Evolutionary conservation across 495 filamentous ascomycete genomes (phyloP).

Genomic region (Thozetella sp.): DNA sequence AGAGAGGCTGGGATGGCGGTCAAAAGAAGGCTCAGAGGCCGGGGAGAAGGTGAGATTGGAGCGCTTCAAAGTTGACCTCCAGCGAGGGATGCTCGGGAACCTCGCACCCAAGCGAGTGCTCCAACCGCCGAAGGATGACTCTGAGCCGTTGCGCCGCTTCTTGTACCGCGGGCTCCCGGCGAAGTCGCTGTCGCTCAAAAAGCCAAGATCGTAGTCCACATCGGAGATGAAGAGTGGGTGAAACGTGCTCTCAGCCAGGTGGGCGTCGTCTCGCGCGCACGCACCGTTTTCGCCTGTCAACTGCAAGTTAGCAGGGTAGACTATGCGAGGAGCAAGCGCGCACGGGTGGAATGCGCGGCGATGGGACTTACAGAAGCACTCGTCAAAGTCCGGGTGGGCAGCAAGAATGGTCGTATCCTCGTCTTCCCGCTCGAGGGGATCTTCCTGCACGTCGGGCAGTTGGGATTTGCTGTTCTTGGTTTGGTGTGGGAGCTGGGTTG

Average conservation of each 20-base stretch:
- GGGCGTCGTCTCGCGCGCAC: constrained; percentile 38
- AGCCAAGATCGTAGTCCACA: constrained; percentile 62
- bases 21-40: constrained; percentile 47
- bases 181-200: constrained; percentile 62
- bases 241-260: constrained; percentile 35
- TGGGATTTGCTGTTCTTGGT: constrained; percentile 45
- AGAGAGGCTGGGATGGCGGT: constrained; percentile 38
- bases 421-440: constrained; percentile 54
- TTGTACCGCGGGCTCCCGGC: constrained; percentile 53
- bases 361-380: constrained; percentile 52
- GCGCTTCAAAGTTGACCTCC: constrained; percentile 57
- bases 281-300: constrained; percentile 39
- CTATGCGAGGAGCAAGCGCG: neutral
- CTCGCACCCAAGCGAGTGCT: constrained; percentile 69
- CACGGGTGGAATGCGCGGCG: neutral
- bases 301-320: neutral
- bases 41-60: constrained; percentile 44
- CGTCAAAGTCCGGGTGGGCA: constrained; percentile 31
- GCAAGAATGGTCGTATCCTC: constrained; percentile 53
- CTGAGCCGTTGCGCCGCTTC: constrained; percentile 61
- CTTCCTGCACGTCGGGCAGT: constrained; percentile 57
- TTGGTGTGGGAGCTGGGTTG: constrained; percentile 32
- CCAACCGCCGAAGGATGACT: constrained; percentile 62
- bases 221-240: constrained; percentile 30
- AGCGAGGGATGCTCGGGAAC: constrained; percentile 73